These are phyloP conservation scores for Calonectria montana DNA, from an alignment of 2,329 filamentous ascomycete genomes.

Conservation along the genomic window DNA sequence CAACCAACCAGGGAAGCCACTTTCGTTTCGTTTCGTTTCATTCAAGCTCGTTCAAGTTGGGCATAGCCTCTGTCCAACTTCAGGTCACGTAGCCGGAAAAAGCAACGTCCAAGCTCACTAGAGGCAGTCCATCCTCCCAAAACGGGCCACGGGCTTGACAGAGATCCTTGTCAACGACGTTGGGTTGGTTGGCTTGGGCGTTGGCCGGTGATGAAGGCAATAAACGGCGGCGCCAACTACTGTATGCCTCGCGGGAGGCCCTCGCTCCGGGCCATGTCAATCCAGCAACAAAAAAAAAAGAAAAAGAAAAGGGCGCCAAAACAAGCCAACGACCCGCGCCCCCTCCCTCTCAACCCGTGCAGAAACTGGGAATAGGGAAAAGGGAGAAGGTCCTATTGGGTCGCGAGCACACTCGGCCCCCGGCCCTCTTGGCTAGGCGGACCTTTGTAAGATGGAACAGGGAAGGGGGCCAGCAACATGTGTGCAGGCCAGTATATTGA, in stretches of 20 bases:
- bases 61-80: conserved; percentile 15
- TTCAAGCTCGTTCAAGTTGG: conserved; percentile 2
- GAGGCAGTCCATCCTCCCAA: not conserved
- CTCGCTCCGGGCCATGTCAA: conserved; percentile 9
- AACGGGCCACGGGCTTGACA: conserved; percentile 8
- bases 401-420: not conserved
- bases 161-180: conserved; percentile 14
- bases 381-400: conserved; percentile 2
- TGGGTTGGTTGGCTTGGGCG: conserved; percentile 15
- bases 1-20: not conserved
- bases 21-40: conserved; percentile 21
- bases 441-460: not conserved
- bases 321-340: not conserved
- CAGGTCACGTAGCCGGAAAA: conserved; percentile 23
- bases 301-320: conserved; percentile 4
- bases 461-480: not conserved
- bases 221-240: conserved; percentile 25
- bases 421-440: not conserved
- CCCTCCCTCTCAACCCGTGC: not conserved
- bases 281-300: too few species aligned
- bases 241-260: conserved; percentile 14
- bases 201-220: conserved; percentile 14
- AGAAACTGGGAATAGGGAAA: not conserved
- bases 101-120: conserved; percentile 16
- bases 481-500: not conserved